Conservation (phyloP, 2,329 filamentous ascomycete genomes). For the Alternaria triticina region DNA sequence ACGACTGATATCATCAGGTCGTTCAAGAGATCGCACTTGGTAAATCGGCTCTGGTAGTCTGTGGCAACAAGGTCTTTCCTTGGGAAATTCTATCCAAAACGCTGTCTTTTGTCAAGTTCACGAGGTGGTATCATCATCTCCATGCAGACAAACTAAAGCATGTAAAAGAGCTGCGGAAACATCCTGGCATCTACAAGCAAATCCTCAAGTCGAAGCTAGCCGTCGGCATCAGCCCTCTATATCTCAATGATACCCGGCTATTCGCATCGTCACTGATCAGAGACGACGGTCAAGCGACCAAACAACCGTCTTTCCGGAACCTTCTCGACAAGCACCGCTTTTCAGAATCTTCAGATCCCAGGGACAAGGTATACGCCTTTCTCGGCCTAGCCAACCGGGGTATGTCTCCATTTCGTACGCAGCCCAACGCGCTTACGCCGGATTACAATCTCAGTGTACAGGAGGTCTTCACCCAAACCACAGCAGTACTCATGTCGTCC, state of each 20-base stretch:
- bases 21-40: constrained; percentile 39
- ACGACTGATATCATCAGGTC: constrained; percentile 11
- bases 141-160: constrained; percentile 34
- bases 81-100: constrained; percentile 33
- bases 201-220: constrained; percentile 22
- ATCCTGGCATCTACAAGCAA: constrained; percentile 29
- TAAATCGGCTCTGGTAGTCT: constrained; percentile 26
- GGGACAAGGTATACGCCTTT: constrained; percentile 41
- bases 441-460: constrained; percentile 31
- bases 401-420: constrained; percentile 25
- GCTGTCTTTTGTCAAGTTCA: constrained; percentile 28
- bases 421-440: constrained; percentile 20
- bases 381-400: constrained; percentile 28
- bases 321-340: constrained; percentile 34
- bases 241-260: constrained; percentile 28
- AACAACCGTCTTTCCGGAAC: constrained; percentile 21
- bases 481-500: constrained; percentile 22
- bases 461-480: constrained; percentile 26
- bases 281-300: neutral
- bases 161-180: constrained; percentile 14
- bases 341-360: constrained; percentile 31
- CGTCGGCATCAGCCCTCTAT: constrained; percentile 30
- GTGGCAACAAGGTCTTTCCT: constrained; percentile 22
- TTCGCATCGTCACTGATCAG: constrained; percentile 9
- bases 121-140: constrained; percentile 37